Conservation (phyloP, 805 yeast species). For the Ogataea paradorogensis region DNA sequence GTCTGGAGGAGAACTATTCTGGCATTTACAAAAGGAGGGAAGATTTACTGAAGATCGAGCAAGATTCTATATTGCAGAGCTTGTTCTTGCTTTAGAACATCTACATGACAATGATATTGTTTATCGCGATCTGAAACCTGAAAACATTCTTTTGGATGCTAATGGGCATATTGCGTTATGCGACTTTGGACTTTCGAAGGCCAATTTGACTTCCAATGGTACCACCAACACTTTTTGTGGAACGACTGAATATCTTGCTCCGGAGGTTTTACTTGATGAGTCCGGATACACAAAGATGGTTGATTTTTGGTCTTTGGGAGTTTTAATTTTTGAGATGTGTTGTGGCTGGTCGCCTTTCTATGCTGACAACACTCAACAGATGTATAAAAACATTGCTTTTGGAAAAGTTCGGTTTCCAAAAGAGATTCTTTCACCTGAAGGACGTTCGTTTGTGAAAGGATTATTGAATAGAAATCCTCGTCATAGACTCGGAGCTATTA, state of each 20-base stretch:
- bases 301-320: slow-evolving; percentile 98
- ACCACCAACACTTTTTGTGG: slow-evolving; percentile 98
- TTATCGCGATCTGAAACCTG: slow-evolving; percentile 96
- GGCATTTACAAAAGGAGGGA: slow-evolving; percentile 89
- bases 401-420: slow-evolving; percentile 97
- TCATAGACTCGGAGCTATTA: slow-evolving; percentile 87
- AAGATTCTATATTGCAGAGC: slow-evolving; percentile 94
- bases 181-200: slow-evolving; percentile 95
- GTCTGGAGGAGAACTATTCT: slow-evolving; percentile 90
- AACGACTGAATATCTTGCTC: slow-evolving; percentile 96
- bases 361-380: slow-evolving; percentile 96
- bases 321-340: slow-evolving; percentile 96
- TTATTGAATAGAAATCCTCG: slow-evolving; percentile 91
- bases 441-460: slow-evolving; percentile 94
- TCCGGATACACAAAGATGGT: slow-evolving; percentile 98
- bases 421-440: slow-evolving; percentile 89
- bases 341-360: slow-evolving; percentile 99
- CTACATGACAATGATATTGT: slow-evolving; percentile 94
- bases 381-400: slow-evolving; percentile 98
- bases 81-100: slow-evolving; percentile 89
- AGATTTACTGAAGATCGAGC: slow-evolving; percentile 91
- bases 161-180: slow-evolving; percentile 97
- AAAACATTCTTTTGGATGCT: slow-evolving; percentile 90
- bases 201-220: slow-evolving; percentile 78
- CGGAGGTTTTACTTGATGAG: slow-evolving; percentile 93